Conservation (phyloP, 1,284 basidiomycete genomes). For the Rhizoctonia solani region DNA sequence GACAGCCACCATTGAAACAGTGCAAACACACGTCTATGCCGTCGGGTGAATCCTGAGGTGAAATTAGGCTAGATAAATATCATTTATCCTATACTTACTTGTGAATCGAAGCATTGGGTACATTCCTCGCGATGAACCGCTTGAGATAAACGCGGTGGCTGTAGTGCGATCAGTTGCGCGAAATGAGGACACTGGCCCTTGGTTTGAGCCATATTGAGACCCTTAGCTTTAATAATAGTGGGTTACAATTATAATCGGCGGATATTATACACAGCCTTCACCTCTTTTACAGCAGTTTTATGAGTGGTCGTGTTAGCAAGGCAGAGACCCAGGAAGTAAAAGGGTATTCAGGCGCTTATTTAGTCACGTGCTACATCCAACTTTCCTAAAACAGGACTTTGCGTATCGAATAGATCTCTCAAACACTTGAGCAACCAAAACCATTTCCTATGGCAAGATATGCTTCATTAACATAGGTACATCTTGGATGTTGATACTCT, state of each 20-base stretch:
- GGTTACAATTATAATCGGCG: background rate
- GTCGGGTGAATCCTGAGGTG: slow-evolving; percentile 63
- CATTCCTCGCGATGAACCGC: slow-evolving; percentile 85
- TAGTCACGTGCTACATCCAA: slow-evolving; percentile 6
- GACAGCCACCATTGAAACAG: slow-evolving; percentile 94
- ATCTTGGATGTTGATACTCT: too few relatives aligned
- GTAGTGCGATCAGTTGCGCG: slow-evolving; percentile 36
- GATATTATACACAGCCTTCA: background rate
- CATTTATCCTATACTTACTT: slow-evolving; percentile 55
- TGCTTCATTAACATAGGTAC: too few relatives aligned
- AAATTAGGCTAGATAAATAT: background rate
- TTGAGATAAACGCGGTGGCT: slow-evolving; percentile 48
- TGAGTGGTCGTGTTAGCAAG: background rate
- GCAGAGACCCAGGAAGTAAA: background rate
- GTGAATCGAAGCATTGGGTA: slow-evolving; percentile 94
- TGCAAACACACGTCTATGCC: slow-evolving; percentile 89
- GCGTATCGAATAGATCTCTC: too few relatives aligned
- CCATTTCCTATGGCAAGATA: too few relatives aligned
- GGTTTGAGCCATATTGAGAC: slow-evolving; percentile 11
- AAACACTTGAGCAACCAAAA: too few relatives aligned
- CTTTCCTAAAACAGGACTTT: too few relatives aligned
- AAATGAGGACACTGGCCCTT: slow-evolving; percentile 39
- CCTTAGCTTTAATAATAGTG: background rate
- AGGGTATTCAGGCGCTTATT: slow-evolving; percentile 24
- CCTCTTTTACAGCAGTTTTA: slow-evolving; percentile 5